Base-by-base conservation (phyloP, 257 asterid genomes). In the Capsicum chinense region DNA sequence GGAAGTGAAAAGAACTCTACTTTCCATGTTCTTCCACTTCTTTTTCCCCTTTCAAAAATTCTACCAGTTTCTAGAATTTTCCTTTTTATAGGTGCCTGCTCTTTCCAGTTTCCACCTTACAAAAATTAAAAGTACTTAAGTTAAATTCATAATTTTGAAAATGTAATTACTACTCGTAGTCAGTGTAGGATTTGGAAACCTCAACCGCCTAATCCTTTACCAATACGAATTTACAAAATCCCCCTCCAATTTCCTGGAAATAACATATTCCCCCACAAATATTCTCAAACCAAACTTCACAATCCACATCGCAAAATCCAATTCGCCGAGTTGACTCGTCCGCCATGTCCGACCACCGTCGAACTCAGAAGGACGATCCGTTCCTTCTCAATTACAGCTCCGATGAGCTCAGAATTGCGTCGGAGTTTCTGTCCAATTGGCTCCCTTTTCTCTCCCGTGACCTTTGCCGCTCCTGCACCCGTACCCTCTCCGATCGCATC, bases 351-450 rank as follows among this genome's bases (percentile, higher is more conserved):
- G 66, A 73, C 60, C 87, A 57, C 21, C 83, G 79, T 79, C 70
- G 59, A 83, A 33, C 63, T 69, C 68, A 52, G 42, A 74, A 60
- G 78, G 85, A 70, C 48, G 94, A 94, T 67, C 88, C 92, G 2
- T 93, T 97, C 83, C 86, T 95, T 79, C 91, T 80, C 16, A 90
- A 89, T n/a, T 95, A 85, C 89, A 83, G 84, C 85, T 88, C 89
- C 56, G 64, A 81, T 9, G 99, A 97, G 37, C 92, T 93, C 60
- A 86, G 88, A 79, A 91, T 90, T 86, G 98, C 98, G 81, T 92
- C 94, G 16, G 98, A 93, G 85, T 97, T 95, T 79, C 85, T 97
- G n/a, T 91, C 98, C 84, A 95, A 90, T 88, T 97, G 99, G 98
- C 81, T 91, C 42, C 98, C 99, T 2, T 95, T 91, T 71, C 93